Base-by-base conservation (phyloP, 148 eudicot species). In the Camellia granthamiana region DNA sequence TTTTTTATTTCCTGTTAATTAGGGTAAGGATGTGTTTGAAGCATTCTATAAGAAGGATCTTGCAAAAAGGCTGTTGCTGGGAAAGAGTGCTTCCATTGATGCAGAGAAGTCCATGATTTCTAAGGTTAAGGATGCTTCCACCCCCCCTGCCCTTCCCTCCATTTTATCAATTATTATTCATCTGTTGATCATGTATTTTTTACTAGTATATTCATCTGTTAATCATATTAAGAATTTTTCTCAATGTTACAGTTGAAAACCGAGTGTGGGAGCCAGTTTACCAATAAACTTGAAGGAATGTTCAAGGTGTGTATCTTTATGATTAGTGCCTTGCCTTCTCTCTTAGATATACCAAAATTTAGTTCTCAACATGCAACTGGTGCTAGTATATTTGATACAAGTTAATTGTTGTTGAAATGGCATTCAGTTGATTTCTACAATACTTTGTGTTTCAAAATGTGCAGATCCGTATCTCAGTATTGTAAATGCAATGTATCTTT, bases 1-100 rank as follows among this genome's bases (percentile, higher is more conserved):
- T 23, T 54, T 59, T 64, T 55, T 65, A 42, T 76, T 54, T 71
- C 75, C 44, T 81, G 19, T 76, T 69, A 3, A 56, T 82, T 80
- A 95, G 98, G 98, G 98, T 82, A 95, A 95, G 88, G 98, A 95
- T 90, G 98, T 95, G 23, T 95, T 95, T 86, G 98, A 95, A 88
- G 98, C 98, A 61, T 95, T 95, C 84, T 95, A 95, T 80, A 95
- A 95, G 86, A 95, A 95, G 83, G 97, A 95, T 86, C 98, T 95
- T 69, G 98, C 98, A 19, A 95, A 95, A 82, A 90, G 98, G 90
- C 90, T 95, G 42, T 85, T 95, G 82, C 80, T 95, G 86, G 97
- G 98, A 69, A 95, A 95, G 86, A 95, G 97, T 89, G 98, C 98
- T 70, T 95, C 98, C 30, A 95, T 95, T 83, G 98, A 95, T 87